phyloP scores from a whole-genome alignment of 23 red algal species.

The Gracilaria caudata region DNA sequence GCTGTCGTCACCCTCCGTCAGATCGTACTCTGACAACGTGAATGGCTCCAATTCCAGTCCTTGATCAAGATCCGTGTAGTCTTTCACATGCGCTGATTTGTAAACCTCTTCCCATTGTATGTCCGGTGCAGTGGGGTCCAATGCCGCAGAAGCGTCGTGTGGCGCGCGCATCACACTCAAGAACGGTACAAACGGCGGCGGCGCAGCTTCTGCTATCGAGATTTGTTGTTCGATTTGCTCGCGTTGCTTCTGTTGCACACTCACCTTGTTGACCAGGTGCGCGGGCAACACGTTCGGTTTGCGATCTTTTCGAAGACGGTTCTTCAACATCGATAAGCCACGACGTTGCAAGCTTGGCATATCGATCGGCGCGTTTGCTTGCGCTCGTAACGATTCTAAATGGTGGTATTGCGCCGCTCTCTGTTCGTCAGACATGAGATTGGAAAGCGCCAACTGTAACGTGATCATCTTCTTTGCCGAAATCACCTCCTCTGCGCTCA shows the following conservation, averaged over 20 bases:
- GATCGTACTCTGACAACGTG: slow-evolving; percentile 70
- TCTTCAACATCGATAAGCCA: slow-evolving; percentile 7
- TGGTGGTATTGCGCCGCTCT: slow-evolving; percentile 38
- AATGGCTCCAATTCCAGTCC: slow-evolving; percentile 59
- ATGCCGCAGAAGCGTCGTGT: slow-evolving; percentile 22
- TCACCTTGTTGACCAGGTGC: slow-evolving; percentile 51
- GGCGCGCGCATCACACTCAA: slow-evolving; percentile 51
- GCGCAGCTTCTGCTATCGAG: slow-evolving; percentile 15
- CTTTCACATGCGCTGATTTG: slow-evolving; percentile 46
- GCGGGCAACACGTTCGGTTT: slow-evolving; percentile 47
- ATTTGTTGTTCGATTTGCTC: slow-evolving; percentile 53
- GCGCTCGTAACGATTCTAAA: slow-evolving; percentile 26
- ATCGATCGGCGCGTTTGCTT: slow-evolving; percentile 56
- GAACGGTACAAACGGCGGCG: slow-evolving; percentile 69
- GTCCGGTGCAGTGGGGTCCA: slow-evolving; percentile 43
- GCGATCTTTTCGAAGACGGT: slow-evolving; percentile 50
- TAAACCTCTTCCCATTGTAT: slow-evolving; percentile 74
- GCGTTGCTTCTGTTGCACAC: slow-evolving; percentile 19
- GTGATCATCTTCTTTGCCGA: slow-evolving; percentile 72
- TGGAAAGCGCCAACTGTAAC: slow-evolving; percentile 36
- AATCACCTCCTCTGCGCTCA: slow-evolving; percentile 54
- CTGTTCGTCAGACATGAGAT: slow-evolving; percentile 62
- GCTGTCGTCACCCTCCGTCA: slow-evolving; percentile 55
- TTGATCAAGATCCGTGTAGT: slow-evolving; percentile 50
- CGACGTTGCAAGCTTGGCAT: slow-evolving; percentile 38